These are phyloP conservation scores for Metarhizium rileyi DNA, from an alignment of 2,329 filamentous ascomycete species.

Conservation along the genomic window DNA sequence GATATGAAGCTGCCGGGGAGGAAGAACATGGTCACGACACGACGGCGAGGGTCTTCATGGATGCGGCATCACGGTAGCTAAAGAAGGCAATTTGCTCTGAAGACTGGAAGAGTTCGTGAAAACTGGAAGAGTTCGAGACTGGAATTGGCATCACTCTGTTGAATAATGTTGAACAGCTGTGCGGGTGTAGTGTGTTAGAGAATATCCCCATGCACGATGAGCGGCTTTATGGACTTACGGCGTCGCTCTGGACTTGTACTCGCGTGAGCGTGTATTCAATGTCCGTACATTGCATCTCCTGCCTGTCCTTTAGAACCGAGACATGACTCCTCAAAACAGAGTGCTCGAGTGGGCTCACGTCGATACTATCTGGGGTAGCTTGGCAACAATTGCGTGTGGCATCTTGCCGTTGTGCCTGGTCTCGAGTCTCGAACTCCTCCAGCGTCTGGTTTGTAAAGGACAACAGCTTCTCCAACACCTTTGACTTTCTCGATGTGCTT, in stretches of 20 bases:
- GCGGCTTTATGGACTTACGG: constrained; percentile 16
- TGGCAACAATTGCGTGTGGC: not conserved
- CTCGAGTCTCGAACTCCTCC: not conserved
- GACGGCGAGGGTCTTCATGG: constrained; percentile 33
- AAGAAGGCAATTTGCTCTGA: constrained; percentile 23
- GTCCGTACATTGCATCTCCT: constrained; percentile 27
- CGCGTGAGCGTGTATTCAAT: constrained; percentile 26
- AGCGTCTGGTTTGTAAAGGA: constrained; percentile 17
- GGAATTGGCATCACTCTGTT: constrained; percentile 25
- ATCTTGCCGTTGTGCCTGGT: not conserved
- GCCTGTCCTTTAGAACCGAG: constrained; percentile 20
- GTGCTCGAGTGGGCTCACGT: constrained; percentile 5
- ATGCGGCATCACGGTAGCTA: constrained; percentile 30
- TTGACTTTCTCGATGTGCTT: constrained; percentile 26
- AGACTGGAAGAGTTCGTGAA: constrained; percentile 17
- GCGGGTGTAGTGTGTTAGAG: constrained; percentile 7
- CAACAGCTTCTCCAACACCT: constrained; percentile 24
- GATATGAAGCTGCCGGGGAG: constrained; percentile 32
- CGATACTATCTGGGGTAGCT: not conserved
- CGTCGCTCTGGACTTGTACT: constrained; percentile 29
- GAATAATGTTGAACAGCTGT: constrained; percentile 28
- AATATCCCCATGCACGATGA: not conserved
- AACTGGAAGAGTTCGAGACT: constrained; percentile 21
- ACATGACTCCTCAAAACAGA: constrained; percentile 18
- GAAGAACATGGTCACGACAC: constrained; percentile 34